phyloP scores from a whole-genome alignment of 2,329 filamentous ascomycete species.

The Stemphylium lycopersici region DNA sequence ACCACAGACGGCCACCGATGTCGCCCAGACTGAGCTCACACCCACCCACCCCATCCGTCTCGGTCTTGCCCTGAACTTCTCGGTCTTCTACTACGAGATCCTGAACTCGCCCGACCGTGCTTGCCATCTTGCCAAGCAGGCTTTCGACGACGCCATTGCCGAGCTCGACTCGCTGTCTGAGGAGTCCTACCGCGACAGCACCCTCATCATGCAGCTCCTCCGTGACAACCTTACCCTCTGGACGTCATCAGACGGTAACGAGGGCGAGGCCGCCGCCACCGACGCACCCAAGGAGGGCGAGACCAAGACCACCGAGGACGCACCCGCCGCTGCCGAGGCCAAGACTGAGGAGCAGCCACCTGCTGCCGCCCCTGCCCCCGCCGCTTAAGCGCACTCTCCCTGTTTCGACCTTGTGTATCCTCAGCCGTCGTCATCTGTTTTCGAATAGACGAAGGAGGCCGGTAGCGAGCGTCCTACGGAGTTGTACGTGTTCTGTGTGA shows the following conservation, averaged over 20 bases:
- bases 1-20: conserved; percentile 87
- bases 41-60: conserved; percentile 98
- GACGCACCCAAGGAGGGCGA: conserved; percentile 66
- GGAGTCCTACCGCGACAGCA: conserved; percentile 99
- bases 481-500: conserved; percentile 47
- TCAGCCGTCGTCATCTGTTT: conserved; percentile 41
- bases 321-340: conserved; percentile 50
- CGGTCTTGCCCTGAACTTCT: conserved; percentile 98
- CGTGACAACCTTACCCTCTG: conserved; percentile 98
- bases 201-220: conserved; percentile 98
- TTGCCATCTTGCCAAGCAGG: conserved; percentile 98
- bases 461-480: conserved; percentile 48
- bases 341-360: conserved; percentile 43
- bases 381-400: conserved; percentile 41
- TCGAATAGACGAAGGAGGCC: conserved; percentile 43
- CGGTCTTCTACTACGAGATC: conserved; percentile 99
- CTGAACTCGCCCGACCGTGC: conserved; percentile 96
- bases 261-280: conserved; percentile 70
- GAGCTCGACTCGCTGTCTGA: conserved; percentile 97
- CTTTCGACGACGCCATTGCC: conserved; percentile 97
- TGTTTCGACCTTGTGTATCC: conserved; percentile 44
- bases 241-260: conserved; percentile 90
- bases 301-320: conserved; percentile 58
- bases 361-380: conserved; percentile 39
- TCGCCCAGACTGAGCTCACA: conserved; percentile 95